These are phyloP conservation scores for Debaryomyces psychrophilus DNA, from an alignment of 1,139 yeast genomes.

Conservation along the genomic window DNA sequence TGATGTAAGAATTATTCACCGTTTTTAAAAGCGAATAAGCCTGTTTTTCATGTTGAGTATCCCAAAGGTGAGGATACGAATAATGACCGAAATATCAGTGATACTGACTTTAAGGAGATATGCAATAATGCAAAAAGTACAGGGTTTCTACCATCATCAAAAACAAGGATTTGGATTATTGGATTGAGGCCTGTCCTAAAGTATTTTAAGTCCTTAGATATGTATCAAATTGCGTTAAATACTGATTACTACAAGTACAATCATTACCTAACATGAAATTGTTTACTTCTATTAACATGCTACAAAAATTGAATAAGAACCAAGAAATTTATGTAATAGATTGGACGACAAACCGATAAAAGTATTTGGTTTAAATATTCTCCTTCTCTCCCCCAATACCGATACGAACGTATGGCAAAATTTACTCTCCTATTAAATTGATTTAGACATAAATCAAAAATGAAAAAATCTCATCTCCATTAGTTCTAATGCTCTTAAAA, in stretches of 20 bases:
- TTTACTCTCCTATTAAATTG: too few species aligned
- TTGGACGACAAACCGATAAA: too few species aligned
- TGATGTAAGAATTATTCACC: conserved; percentile 21
- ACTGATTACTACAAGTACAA: not conserved
- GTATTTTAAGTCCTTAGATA: not conserved
- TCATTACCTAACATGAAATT: too few species aligned
- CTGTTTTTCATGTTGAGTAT: conserved; percentile 26
- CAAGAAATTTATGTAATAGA: too few species aligned
- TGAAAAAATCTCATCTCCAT: too few species aligned
- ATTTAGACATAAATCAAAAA: too few species aligned
- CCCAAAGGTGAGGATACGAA: conserved; percentile 22
- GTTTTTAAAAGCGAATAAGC: conserved; percentile 19
- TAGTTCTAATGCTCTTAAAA: not conserved
- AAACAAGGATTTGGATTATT: conserved; percentile 22
- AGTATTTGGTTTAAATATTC: too few species aligned
- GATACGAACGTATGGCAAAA: too few species aligned
- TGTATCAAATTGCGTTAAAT: not conserved
- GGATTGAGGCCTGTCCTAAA: conserved; percentile 15
- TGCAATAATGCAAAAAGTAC: conserved; percentile 15
- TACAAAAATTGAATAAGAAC: too few species aligned
- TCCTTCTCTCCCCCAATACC: too few species aligned
- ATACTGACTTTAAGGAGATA: conserved; percentile 10
- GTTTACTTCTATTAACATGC: too few species aligned
- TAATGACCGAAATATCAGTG: conserved; percentile 13
- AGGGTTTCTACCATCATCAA: conserved; percentile 25